phyloP scores from a whole-genome alignment of 1,284 basidiomycete species.

The Irpex sp. region DNA sequence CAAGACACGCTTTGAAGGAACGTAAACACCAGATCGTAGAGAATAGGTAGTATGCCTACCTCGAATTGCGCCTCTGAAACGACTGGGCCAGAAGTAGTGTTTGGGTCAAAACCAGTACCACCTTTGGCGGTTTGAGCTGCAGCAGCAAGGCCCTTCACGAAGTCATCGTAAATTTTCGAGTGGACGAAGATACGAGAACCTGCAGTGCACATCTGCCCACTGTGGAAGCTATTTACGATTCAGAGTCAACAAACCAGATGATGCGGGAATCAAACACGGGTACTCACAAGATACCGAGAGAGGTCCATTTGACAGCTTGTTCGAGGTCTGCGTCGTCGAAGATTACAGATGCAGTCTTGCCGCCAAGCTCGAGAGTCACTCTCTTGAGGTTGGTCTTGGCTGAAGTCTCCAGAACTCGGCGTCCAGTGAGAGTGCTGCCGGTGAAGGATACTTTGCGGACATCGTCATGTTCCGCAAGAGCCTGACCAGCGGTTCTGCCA shows the following conservation, averaged over 20 bases:
- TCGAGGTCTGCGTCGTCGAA: slow-evolving; percentile 75
- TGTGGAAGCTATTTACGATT: slow-evolving; percentile 53
- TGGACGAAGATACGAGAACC: slow-evolving; percentile 88
- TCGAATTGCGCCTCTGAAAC: slow-evolving; percentile 73
- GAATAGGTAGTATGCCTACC: slow-evolving; percentile 29
- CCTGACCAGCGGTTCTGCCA: slow-evolving; percentile 64
- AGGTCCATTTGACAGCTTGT: slow-evolving; percentile 80
- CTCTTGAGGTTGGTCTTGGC: slow-evolving; percentile 85
- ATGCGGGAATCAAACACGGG: not conserved
- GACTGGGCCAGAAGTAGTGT: slow-evolving; percentile 80
- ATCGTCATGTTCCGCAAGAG: slow-evolving; percentile 57
- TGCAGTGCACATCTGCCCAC: slow-evolving; percentile 85
- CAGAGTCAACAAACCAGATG: not conserved
- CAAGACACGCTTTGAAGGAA: slow-evolving; percentile 67
- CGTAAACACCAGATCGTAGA: not conserved
- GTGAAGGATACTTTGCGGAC: slow-evolving; percentile 79
- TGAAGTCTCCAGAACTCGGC: slow-evolving; percentile 81
- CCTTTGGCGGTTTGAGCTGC: slow-evolving; percentile 56
- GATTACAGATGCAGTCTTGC: slow-evolving; percentile 84
- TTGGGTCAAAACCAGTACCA: slow-evolving; percentile 78
- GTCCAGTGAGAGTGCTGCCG: slow-evolving; percentile 75
- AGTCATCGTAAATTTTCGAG: slow-evolving; percentile 76
- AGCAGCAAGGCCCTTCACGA: slow-evolving; percentile 56
- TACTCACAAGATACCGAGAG: slow-evolving; percentile 71
- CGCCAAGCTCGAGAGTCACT: slow-evolving; percentile 90